Percentiles rank a stretch among this genome's conserved stretches.
These are phyloP conservation scores for Pinus albicaulis DNA, from an alignment of 75 land plant genomes.

Conservation along the genomic window DNA sequence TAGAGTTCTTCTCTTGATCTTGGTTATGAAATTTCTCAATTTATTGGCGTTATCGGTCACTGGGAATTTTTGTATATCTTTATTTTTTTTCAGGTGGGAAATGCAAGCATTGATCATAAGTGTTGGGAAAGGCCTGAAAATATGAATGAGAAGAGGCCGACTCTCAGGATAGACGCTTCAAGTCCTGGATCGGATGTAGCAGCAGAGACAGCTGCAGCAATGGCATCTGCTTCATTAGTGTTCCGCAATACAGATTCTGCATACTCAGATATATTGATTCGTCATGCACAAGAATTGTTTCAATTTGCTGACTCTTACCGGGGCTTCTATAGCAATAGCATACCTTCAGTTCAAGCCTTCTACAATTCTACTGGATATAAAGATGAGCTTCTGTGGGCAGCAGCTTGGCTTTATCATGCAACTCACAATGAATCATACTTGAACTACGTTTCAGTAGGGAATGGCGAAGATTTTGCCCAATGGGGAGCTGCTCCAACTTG, in stretches of 20 bases:
- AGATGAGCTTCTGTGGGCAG: conserved; percentile 97
- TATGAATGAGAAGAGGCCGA: conserved; percentile 72
- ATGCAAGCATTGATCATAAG: conserved; percentile 74
- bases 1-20: too few species aligned
- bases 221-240: conserved; percentile 95
- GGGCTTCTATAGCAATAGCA: conserved; percentile 62
- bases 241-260: conserved; percentile 54
- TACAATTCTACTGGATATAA: conserved; percentile 92
- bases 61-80: too few species aligned
- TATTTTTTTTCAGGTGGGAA: conserved; percentile 66
- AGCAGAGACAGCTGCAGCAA: conserved; percentile 80
- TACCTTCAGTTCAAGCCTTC: conserved; percentile 59
- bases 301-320: conserved; percentile 62
- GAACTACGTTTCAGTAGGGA: conserved; percentile 60
- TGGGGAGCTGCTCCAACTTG: conserved; percentile 87
- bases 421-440: conserved; percentile 66
- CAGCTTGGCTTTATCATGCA: conserved; percentile 93
- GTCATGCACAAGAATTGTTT: conserved; percentile 81
- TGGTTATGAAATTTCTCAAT: too few species aligned
- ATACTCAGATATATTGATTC: conserved; percentile 68
- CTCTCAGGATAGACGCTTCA: conserved; percentile 53
- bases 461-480: conserved; percentile 68
- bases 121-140: conserved; percentile 92
- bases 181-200: conserved; percentile 88
- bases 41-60: too few species aligned